These are phyloP conservation scores for Starmerella bombi DNA, from an alignment of 805 yeast genomes.

Conservation along the genomic window DNA sequence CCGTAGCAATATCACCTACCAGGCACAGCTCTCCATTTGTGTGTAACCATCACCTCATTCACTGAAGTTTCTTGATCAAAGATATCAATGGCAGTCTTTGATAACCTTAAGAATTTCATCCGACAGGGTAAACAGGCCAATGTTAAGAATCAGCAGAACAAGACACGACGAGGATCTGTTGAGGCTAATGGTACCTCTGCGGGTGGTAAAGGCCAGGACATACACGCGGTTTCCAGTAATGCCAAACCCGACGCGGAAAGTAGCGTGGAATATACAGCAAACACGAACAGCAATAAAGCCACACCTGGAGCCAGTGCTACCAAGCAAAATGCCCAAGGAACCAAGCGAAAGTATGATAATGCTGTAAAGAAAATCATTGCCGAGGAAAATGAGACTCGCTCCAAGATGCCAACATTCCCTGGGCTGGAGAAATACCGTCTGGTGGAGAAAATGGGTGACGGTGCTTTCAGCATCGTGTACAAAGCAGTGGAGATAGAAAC, in stretches of 20 bases:
- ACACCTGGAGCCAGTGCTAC: constrained; percentile 2
- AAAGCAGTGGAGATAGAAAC: constrained; percentile 43
- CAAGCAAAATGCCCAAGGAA: neutral
- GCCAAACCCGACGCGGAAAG: neutral
- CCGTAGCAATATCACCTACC: no score
- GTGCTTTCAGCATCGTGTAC: constrained; percentile 82
- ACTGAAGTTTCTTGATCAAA: no score
- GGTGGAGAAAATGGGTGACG: constrained; percentile 40
- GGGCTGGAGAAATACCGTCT: constrained; percentile 30
- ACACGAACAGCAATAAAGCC: neutral
- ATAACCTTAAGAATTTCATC: constrained; percentile 46
- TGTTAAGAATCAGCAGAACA: constrained; percentile 18
- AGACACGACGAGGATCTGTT: neutral
- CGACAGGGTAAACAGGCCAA: constrained; percentile 53
- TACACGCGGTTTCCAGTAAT: neutral
- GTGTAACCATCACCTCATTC: no score
- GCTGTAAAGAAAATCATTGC: constrained; percentile 32
- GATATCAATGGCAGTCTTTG: constrained; percentile 24
- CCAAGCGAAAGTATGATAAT: constrained; percentile 22
- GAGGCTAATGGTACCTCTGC: neutral
- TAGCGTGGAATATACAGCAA: neutral
- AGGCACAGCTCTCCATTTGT: no score
- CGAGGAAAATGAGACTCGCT: constrained; percentile 28
- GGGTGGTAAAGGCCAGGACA: neutral
- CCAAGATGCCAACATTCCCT: constrained; percentile 28